phyloP scores from a whole-genome alignment of 2,329 filamentous ascomycete genomes.

The Fusarium proliferatum region DNA sequence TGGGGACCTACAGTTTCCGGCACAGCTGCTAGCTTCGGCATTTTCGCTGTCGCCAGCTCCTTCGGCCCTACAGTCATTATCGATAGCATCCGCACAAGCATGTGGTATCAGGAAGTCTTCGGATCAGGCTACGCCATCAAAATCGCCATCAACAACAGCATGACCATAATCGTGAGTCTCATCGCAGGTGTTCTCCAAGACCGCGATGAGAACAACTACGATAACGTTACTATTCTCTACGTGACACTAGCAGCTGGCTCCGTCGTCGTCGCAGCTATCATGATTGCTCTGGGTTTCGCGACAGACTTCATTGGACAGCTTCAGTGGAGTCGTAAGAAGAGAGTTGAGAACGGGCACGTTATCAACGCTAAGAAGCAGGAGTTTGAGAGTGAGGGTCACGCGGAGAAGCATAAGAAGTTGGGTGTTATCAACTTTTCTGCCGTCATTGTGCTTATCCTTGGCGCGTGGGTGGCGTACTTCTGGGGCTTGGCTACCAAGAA shows the following conservation, averaged over 20 bases:
- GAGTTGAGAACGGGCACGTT: slow-evolving; percentile 57
- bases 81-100: slow-evolving; percentile 68
- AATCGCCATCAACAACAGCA: slow-evolving; percentile 71
- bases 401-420: slow-evolving; percentile 53
- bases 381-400: slow-evolving; percentile 51
- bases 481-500: slow-evolving; percentile 69
- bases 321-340: slow-evolving; percentile 68
- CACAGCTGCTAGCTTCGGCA: slow-evolving; percentile 68
- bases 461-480: slow-evolving; percentile 67
- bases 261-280: slow-evolving; percentile 55
- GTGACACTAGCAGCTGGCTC: slow-evolving; percentile 63
- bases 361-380: slow-evolving; percentile 56
- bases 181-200: slow-evolving; percentile 70
- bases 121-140: slow-evolving; percentile 70
- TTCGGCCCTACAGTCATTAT: slow-evolving; percentile 70
- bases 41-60: slow-evolving; percentile 66
- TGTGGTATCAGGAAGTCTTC: slow-evolving; percentile 70
- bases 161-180: slow-evolving; percentile 70
- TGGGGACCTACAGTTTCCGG: slow-evolving; percentile 62
- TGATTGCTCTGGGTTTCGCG: slow-evolving; percentile 54
- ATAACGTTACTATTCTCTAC: slow-evolving; percentile 66
- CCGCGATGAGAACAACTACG: slow-evolving; percentile 65
- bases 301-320: slow-evolving; percentile 59
- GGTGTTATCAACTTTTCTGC: slow-evolving; percentile 57
- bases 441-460: slow-evolving; percentile 60